Percentiles rank a stretch among this genome's conserved stretches.
Evolutionary conservation across 148 eudicot species (phyloP).

Genomic region (Rhododendron molle): DNA sequence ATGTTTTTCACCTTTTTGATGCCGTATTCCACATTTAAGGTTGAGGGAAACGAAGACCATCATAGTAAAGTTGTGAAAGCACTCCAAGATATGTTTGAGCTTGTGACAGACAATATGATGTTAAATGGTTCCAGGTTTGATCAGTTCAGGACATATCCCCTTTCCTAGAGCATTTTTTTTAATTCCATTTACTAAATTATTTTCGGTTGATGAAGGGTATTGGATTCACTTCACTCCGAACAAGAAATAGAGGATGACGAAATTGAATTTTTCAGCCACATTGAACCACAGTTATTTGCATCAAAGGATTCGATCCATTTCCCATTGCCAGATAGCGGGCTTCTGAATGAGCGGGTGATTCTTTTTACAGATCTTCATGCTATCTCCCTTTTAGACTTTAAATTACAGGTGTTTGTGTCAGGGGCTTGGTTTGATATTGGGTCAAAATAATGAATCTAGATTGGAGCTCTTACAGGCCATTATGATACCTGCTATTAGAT

Average conservation of each 20-base stretch:
- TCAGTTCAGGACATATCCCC: not conserved
- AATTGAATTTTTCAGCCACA: slow-evolving; percentile 31
- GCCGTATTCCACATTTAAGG: slow-evolving; percentile 30
- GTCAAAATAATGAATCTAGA: not conserved
- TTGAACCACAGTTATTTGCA: slow-evolving; percentile 73
- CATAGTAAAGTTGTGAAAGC: slow-evolving; percentile 63
- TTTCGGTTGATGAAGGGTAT: slow-evolving; percentile 44
- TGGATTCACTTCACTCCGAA: slow-evolving; percentile 52
- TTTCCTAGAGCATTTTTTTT: slow-evolving; percentile 6
- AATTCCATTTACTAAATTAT: not conserved
- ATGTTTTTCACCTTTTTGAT: slow-evolving; percentile 2
- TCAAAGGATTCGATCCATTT: slow-evolving; percentile 73
- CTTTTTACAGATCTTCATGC: slow-evolving; percentile 1
- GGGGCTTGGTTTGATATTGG: not conserved
- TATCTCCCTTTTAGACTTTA: not conserved
- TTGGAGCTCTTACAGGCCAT: not conserved
- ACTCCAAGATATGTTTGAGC: slow-evolving; percentile 88
- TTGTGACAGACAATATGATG: slow-evolving; percentile 79
- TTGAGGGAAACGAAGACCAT: slow-evolving; percentile 60
- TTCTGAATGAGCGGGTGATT: slow-evolving; percentile 61
- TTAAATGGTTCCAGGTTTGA: slow-evolving; percentile 76
- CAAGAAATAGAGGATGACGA: slow-evolving; percentile 33
- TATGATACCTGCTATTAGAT: not conserved
- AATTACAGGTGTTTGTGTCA: not conserved
- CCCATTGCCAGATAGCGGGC: slow-evolving; percentile 57